Percentiles rank a stretch among this genome's conserved stretches.
Conservation (phyloP, 805 yeast genomes). For the Candida jianshihensis region DNA sequence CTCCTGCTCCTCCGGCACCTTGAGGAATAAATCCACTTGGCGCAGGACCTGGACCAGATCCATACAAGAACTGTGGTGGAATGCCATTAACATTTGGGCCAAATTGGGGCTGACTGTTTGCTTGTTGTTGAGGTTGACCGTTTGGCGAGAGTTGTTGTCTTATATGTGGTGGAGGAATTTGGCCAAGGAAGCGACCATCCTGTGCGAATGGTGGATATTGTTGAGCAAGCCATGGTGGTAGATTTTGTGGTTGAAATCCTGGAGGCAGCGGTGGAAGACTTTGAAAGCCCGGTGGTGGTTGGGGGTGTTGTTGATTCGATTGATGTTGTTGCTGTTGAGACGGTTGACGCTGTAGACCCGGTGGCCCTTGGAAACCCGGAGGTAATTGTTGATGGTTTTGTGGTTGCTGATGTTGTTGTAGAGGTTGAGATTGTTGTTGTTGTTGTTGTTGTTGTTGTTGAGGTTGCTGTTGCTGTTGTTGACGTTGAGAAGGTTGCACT, state of each 20-base stretch:
- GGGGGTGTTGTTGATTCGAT: constrained; percentile 2
- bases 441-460: constrained; percentile 7
- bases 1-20: constrained; percentile 7
- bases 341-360: constrained; percentile 7
- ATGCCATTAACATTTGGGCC: constrained; percentile 7
- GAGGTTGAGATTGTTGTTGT: background rate
- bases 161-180: constrained; percentile 8
- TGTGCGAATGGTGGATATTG: constrained; percentile 14
- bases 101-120: background rate
- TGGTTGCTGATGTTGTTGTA: constrained; percentile 2
- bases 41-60: background rate
- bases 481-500: constrained; percentile 1
- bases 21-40: background rate
- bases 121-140: constrained; percentile 1
- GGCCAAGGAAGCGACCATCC: constrained; percentile 9
- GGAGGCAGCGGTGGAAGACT: constrained; percentile 14
- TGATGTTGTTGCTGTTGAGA: constrained; percentile 2
- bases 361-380: constrained; percentile 7
- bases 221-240: constrained; percentile 12
- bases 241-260: constrained; percentile 11
- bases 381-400: constrained; percentile 3
- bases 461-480: constrained; percentile 6
- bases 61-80: constrained; percentile 6
- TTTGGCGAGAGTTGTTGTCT: constrained; percentile 10
- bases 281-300: constrained; percentile 16